phyloP scores from a whole-genome alignment of 1,284 basidiomycete species.

The Vanrija humicola region DNA sequence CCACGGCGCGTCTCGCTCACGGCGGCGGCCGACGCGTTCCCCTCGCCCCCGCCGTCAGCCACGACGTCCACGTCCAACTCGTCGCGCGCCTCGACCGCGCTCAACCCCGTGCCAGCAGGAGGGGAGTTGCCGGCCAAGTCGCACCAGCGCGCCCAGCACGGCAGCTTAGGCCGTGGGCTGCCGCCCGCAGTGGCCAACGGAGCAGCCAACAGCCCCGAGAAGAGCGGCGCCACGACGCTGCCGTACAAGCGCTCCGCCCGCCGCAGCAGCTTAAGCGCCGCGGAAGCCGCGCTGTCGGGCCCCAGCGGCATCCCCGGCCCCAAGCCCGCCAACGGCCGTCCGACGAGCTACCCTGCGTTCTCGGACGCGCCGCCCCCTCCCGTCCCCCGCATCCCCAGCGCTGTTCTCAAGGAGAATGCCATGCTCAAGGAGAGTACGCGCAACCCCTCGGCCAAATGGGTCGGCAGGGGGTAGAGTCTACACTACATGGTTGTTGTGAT shows the following conservation, averaged over 20 bases:
- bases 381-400: constrained; percentile 37
- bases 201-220: too few species aligned
- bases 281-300: constrained; percentile 10
- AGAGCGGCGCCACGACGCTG: too few species aligned
- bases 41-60: neutral
- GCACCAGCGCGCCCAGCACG: too few species aligned
- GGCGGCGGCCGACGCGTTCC: neutral
- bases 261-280: constrained; percentile 8
- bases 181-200: neutral
- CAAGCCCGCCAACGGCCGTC: constrained; percentile 12
- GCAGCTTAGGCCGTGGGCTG: neutral
- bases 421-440: neutral
- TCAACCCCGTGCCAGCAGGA: constrained; percentile 1
- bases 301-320: constrained; percentile 35
- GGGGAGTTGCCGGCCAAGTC: neutral
- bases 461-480: neutral
- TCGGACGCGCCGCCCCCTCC: constrained; percentile 31
- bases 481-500: neutral
- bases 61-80: neutral
- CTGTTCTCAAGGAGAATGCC: constrained; percentile 4
- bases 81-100: constrained; percentile 6
- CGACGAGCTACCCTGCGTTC: constrained; percentile 29
- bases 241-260: constrained; percentile 2
- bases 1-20: constrained; percentile 2
- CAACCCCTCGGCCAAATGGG: neutral